Evolutionary conservation across 1,139 yeast genomes (phyloP), one percentile per base, ranked within the genome.

Genomic region (Dujonia santamariae): DNA sequence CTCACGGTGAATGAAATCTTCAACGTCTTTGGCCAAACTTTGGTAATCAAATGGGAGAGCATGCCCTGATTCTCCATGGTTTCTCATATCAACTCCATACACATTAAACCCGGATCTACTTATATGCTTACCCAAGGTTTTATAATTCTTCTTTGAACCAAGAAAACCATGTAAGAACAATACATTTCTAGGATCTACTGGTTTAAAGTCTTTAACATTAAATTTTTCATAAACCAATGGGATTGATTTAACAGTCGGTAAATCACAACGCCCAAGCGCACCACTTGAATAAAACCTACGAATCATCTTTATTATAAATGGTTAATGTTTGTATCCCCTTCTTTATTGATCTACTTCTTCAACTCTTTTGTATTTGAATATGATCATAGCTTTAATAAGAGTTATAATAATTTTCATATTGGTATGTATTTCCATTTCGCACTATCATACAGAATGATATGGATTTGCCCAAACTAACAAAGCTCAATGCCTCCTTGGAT

Each of bases 41-140:
- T 42, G 24, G 44, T 75, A 75, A 34, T 59, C 61, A 46, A 63
- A 66, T 1, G 80, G 80, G 13, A 47, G 43, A 2, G 63, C 67
- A 39, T 60, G 63, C 4, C 67, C 64, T 1, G 77, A 64, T 2
- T 52, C 50, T 1, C 83, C 83, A 49, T 77, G 82, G 44, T 74
- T 74, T 40, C 83, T 54, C 33, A 75, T 50, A 47, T 77, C 83
- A 1, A 75, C 45, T 1, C 71, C 68, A 38, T 53, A 59, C 1
- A 67, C 65, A 5, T 62, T 59, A 3, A 59, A 48, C 17, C 54
- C 51, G 1, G 66, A 54, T 19, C 54, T 45, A 24, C 65, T 54
- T 22, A 73, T 48, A 16, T 48, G 48, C 34, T 64, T 54, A 1
- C 66, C 75, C 12, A 62, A 69, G 3, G 55, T 44, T 13, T 59